Base-by-base conservation (phyloP, 2,329 filamentous ascomycete genomes). In the Fusarium sulawesiense region DNA sequence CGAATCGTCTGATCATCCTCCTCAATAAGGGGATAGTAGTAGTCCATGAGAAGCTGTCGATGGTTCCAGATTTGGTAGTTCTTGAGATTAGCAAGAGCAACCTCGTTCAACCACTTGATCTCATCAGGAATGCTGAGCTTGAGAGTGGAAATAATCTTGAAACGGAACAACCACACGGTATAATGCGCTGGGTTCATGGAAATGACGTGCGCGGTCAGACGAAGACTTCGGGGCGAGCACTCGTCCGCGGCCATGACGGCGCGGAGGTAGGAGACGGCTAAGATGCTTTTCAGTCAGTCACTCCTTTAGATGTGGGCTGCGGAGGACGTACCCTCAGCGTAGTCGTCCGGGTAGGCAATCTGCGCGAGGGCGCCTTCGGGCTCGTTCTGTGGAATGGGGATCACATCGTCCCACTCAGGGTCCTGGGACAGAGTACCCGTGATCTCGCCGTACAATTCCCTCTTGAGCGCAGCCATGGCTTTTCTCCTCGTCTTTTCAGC, bases 31-130 rank as follows among this genome's bases (percentile, higher is more conserved):
- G 84, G 80, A 75, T 84, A 84, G 74, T 88, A 83, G 69, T 85
- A 79, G 72, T 91, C 87, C 55, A 91, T 83, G 32, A 92, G 83
- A n/a, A 90, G 82, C 78, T 91, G 88, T 27, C 89, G 86, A 75
- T 91, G 89, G 78, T 91, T 89, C 93, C 96, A 99, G 80, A 99
- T 99, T 82, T 99, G 96, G 83, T 99, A 99, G 83, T 98, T 99
- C 81, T 99, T 99, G 76, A 97, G 89, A 78, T 97, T 91, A 60
- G 88, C 85, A 55, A 97, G 84, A 13, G 95, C 93, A 29, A 96
- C 89, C 13, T 89, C 84, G 80, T 98, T 97, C 54, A 99, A 85
- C 94, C 95, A 99, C 45, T 84, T 83, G 48, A 98, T 85, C 80
- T 99, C 96, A 63, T 91, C 86, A 4, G 84, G 81, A 46, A 96